These are phyloP conservation scores for Paecilomyces sp. DNA, from an alignment of 2,329 filamentous ascomycete species.

Conservation along the genomic window DNA sequence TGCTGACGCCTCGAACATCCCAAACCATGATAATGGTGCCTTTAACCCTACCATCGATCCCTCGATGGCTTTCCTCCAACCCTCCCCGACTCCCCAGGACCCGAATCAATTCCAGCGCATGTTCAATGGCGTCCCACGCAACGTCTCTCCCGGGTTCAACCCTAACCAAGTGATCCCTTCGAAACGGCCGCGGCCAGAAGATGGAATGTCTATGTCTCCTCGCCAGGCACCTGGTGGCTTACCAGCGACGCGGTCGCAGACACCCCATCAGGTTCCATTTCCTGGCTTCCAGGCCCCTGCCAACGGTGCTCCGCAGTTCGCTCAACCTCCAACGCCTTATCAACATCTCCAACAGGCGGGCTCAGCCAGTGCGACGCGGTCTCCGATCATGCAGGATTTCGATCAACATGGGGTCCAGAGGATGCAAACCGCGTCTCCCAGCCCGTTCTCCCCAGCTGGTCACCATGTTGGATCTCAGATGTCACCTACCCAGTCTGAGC, in stretches of 20 bases:
- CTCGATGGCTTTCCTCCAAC: conserved; percentile 41
- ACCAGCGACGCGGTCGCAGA: conserved; percentile 82
- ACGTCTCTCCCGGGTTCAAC: conserved; percentile 72
- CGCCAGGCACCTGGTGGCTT: conserved; percentile 66
- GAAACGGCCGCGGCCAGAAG: conserved; percentile 79
- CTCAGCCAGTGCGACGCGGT: conserved; percentile 79
- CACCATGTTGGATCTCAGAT: conserved; percentile 66
- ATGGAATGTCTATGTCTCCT: conserved; percentile 77
- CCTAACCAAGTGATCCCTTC: conserved; percentile 80
- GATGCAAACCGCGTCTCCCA: conserved; percentile 86
- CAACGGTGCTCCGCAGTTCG: conserved; percentile 55
- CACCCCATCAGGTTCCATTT: conserved; percentile 71
- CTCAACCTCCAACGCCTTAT: conserved; percentile 60
- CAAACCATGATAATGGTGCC: conserved; percentile 43
- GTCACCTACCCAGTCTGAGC: conserved; percentile 70
- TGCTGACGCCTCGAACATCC: conserved; percentile 40
- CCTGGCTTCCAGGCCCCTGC: conserved; percentile 61
- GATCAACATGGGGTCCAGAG: conserved; percentile 62
- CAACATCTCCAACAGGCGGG: conserved; percentile 76
- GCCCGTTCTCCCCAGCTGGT: conserved; percentile 73
- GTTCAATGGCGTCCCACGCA: conserved; percentile 79
- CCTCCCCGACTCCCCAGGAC: conserved; percentile 41
- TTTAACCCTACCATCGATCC: conserved; percentile 42
- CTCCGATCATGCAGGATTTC: conserved; percentile 78
- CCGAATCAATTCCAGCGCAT: conserved; percentile 54